These are phyloP conservation scores for Naegleria fowleri DNA, from an alignment of 208 protist genomes.

Conservation along the genomic window DNA sequence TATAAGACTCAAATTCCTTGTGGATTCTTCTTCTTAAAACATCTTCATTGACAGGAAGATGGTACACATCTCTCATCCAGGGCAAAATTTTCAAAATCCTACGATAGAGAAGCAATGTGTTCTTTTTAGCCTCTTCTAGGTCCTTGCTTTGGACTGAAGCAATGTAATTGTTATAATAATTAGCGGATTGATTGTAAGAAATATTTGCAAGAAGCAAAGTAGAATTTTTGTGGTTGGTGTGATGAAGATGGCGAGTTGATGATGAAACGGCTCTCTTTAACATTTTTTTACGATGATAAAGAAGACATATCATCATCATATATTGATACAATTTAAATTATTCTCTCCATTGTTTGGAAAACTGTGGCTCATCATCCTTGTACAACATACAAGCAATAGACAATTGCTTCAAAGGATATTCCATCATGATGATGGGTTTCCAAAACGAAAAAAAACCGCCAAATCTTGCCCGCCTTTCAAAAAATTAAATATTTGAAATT, in stretches of 20 bases:
- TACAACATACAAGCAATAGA: no score
- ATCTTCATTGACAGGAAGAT: not conserved
- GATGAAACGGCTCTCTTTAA: not conserved
- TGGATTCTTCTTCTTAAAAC: not conserved
- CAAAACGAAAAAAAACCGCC: no score
- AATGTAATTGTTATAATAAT: not conserved
- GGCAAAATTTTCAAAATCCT: conserved; percentile 5
- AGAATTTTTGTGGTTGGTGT: not conserved
- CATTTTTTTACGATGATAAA: no score
- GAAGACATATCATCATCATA: no score
- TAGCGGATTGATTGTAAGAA: not conserved
- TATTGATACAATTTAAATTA: no score
- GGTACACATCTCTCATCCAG: not conserved
- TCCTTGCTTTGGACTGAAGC: not conserved
- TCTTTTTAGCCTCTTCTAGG: not conserved
- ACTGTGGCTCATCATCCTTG: no score
- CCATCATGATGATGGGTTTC: no score
- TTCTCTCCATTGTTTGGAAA: no score
- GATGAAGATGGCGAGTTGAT: not conserved
- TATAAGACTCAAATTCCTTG: not conserved
- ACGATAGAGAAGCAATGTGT: not conserved
- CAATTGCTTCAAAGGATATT: no score
- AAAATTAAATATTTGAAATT: not conserved
- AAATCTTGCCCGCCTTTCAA: not conserved
- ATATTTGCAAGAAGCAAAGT: not conserved